A percentile compares a stretch with the other conserved stretches of the same genome.
These are phyloP conservation scores for Funneliformis caledonium DNA, from an alignment of 371 early-diverging fungal genomes.

Conservation along the genomic window DNA sequence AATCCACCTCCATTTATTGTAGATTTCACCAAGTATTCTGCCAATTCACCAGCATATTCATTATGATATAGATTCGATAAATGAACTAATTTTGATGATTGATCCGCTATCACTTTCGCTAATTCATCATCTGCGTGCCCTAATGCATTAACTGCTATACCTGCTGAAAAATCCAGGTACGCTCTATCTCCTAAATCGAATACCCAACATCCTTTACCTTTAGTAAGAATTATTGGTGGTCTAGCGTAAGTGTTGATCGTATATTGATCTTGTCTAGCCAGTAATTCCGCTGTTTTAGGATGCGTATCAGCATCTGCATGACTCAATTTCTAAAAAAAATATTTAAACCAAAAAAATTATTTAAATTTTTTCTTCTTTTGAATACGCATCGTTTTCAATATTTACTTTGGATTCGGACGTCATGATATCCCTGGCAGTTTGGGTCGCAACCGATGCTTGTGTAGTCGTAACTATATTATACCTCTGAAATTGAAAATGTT, in stretches of 20 bases:
- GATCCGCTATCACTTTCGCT: slow-evolving; percentile 71
- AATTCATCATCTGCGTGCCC: slow-evolving; percentile 83
- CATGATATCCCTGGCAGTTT: too few relatives aligned
- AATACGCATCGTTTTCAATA: too few relatives aligned
- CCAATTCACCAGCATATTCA: slow-evolving; percentile 74
- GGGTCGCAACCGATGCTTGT: too few relatives aligned
- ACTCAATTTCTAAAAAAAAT: too few relatives aligned
- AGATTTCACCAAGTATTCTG: slow-evolving; percentile 66
- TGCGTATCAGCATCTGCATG: slow-evolving; percentile 56
- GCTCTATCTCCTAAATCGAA: slow-evolving; percentile 68
- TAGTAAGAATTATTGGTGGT: slow-evolving; percentile 66
- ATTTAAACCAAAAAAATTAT: too few relatives aligned
- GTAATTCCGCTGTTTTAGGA: slow-evolving; percentile 50
- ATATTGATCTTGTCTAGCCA: slow-evolving; percentile 59
- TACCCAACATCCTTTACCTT: slow-evolving; percentile 78
- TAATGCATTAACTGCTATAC: slow-evolving; percentile 90
- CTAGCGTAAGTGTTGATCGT: slow-evolving; percentile 69
- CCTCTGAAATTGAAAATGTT: too few relatives aligned
- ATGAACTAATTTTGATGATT: slow-evolving; percentile 78
- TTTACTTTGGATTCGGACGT: too few relatives aligned
- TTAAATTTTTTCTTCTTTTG: too few relatives aligned
- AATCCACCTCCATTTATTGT: slow-evolving; percentile 57
- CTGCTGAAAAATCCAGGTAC: slow-evolving; percentile 87
- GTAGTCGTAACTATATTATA: too few relatives aligned
- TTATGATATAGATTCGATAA: slow-evolving; percentile 86